Evolutionary conservation across 164 flowering plant genomes (phyloP), one percentile per base, ranked within the genome.

Genomic region (Houttuynia cordata): DNA sequence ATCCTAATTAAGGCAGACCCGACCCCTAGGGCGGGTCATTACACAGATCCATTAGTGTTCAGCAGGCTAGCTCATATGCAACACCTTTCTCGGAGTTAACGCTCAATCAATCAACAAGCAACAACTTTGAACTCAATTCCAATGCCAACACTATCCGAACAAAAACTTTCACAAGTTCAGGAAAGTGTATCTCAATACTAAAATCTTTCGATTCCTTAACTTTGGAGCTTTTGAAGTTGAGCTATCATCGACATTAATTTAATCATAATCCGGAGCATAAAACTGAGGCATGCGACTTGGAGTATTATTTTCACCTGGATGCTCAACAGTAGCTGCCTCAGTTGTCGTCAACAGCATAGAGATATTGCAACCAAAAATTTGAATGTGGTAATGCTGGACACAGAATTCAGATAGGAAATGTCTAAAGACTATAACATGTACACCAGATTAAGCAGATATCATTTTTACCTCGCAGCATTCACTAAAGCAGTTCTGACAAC

Each of bases 391-490:
- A n/a, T n/a, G n/a, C n/a, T 51, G 34, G 49, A 10, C 14, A 10
- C 17, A 45, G 14, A 45, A 2, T 45, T 45, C 14, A 14, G 17
- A 7, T 10, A 17, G 0, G 17, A 7, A 45, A 4, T 12, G 49
- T 12, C 49, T 12, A 17, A 17, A 45, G 12, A 8, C 17, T 12
- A n/a, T n/a, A 17, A 45, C 14, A 30, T 6, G 2, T 30, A 30
- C 37, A 30, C 37, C 37, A 30, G 37, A 30, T 6, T 14, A 58
- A 58, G 21, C 18, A 57, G 22, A 4, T 4, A 30, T 4, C 12
- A 14, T 21, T 20, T 53, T 81, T 63, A 85, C 96, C 98, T 92
- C 60, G 96, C 91, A 58, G 98, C 95, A 76, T 92, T 96, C 39
- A 71, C 75, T 53, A 92, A 67, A 18, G 98, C 96, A 53, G 96